A percentile compares a stretch with the other conserved stretches of the same genome.
Conservation (phyloP, 2,329 filamentous ascomycete genomes). For the Fusarium torreyae region DNA sequence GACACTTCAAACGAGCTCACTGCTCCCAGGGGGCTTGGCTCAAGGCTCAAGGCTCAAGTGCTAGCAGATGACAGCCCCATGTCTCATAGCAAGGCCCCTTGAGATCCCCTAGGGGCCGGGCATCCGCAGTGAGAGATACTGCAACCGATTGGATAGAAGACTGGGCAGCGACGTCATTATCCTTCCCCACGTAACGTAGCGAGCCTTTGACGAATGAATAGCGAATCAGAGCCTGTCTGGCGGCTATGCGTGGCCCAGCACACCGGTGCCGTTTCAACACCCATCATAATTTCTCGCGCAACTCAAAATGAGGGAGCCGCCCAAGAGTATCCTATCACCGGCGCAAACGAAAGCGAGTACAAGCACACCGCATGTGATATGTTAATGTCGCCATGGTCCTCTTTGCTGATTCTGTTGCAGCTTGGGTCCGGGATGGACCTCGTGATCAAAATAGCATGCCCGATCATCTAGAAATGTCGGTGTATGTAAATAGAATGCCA, state of each 20-base stretch:
- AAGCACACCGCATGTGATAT: constrained; percentile 45
- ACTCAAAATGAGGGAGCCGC: constrained; percentile 31
- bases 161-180: constrained; percentile 47
- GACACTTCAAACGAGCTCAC: constrained; percentile 31
- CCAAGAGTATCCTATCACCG: constrained; percentile 24
- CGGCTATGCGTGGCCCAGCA: constrained; percentile 49
- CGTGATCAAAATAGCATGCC: constrained; percentile 41
- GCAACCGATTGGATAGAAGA: constrained; percentile 47
- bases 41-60: constrained; percentile 25
- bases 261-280: constrained; percentile 46
- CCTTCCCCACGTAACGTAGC: constrained; percentile 43
- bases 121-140: constrained; percentile 38
- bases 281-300: constrained; percentile 31
- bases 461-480: constrained; percentile 48
- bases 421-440: constrained; percentile 35
- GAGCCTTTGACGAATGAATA: constrained; percentile 26
- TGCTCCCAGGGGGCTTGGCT: constrained; percentile 23
- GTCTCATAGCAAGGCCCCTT: constrained; percentile 48
- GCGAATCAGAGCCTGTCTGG: constrained; percentile 44
- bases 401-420: constrained; percentile 24
- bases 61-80: constrained; percentile 45
- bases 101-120: constrained; percentile 46
- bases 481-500: constrained; percentile 44
- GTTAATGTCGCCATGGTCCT: constrained; percentile 35
- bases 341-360: constrained; percentile 14